phyloP scores from a whole-genome alignment of 2,329 filamentous ascomycete genomes.

The Xylaria sp. region DNA sequence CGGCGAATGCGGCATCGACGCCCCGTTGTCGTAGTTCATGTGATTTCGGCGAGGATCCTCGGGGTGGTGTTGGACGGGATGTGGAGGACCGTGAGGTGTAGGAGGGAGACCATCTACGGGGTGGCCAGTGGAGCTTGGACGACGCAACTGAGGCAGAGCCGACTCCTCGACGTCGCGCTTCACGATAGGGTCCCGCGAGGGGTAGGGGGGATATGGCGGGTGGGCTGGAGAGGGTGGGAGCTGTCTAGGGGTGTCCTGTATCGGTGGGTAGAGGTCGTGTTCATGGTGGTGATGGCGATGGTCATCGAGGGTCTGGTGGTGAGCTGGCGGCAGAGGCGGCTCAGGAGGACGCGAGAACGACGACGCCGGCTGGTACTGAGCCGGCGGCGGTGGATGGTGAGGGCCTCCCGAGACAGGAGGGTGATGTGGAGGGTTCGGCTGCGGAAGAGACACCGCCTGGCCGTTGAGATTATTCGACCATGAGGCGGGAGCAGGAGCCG shows the following conservation, averaged over 20 bases:
- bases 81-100: constrained; percentile 52
- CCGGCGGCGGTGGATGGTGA: constrained; percentile 55
- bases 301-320: constrained; percentile 60
- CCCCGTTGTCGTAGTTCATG: constrained; percentile 64
- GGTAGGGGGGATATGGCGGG: constrained; percentile 57
- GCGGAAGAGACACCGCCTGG: constrained; percentile 60
- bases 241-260: constrained; percentile 65
- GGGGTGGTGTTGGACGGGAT: constrained; percentile 52
- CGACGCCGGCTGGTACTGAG: constrained; percentile 51
- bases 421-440: constrained; percentile 54
- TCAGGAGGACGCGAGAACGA: constrained; percentile 55
- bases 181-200: constrained; percentile 63
- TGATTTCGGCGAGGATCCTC: constrained; percentile 64
- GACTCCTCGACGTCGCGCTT: constrained; percentile 67
- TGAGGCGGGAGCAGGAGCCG: constrained; percentile 58
- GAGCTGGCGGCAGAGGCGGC: constrained; percentile 54
- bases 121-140: constrained; percentile 64
- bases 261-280: constrained; percentile 64
- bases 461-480: constrained; percentile 55
- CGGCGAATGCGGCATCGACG: constrained; percentile 58
- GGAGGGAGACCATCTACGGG: constrained; percentile 52
- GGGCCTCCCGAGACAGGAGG: constrained; percentile 47
- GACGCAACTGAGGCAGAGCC: constrained; percentile 56
- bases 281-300: constrained; percentile 69
- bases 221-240: constrained; percentile 60